Evolutionary conservation across 345 rosid species (phyloP).

Genomic region (Excoecaria cochinchinensis): DNA sequence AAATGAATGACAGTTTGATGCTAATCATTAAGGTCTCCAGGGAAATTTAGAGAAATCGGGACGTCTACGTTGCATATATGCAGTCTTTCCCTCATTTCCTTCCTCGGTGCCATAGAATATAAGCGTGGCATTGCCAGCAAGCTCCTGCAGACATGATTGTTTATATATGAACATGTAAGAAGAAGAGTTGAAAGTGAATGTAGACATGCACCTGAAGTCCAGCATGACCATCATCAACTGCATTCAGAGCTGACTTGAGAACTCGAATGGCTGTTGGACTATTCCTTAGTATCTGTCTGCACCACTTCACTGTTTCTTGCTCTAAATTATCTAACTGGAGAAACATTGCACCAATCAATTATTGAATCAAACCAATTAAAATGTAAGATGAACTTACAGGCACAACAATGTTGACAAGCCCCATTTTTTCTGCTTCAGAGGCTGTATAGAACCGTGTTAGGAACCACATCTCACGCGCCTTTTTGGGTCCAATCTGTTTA

Average conservation of each 20-base stretch:
- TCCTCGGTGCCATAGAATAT: constrained; percentile 86
- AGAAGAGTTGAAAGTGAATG: too few species aligned
- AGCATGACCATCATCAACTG: constrained; percentile 91
- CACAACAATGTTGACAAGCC: constrained; percentile 83
- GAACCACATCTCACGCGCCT: constrained; percentile 96
- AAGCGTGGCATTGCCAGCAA: constrained; percentile 86
- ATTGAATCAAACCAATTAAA: neutral
- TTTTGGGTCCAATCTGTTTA: constrained; percentile 81
- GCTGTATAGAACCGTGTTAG: constrained; percentile 84
- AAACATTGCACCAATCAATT: neutral
- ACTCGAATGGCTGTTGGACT: constrained; percentile 93
- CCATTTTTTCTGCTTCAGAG: constrained; percentile 91
- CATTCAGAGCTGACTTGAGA: constrained; percentile 87
- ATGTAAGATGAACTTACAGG: constrained; percentile 50
- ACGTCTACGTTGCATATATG: constrained; percentile 64
- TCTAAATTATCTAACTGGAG: constrained; percentile 72
- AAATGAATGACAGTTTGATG: neutral
- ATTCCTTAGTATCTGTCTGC: constrained; percentile 80
- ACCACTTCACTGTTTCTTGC: constrained; percentile 86
- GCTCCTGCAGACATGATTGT: constrained; percentile 38
- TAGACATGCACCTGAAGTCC: constrained; percentile 65
- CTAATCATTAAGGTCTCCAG: constrained; percentile 49
- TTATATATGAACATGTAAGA: neutral
- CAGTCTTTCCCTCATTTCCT: constrained; percentile 78
- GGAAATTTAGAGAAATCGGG: constrained; percentile 84